Evolutionary conservation across 2,329 filamentous ascomycete species (phyloP).

Genomic region (Beauveria asiatica): DNA sequence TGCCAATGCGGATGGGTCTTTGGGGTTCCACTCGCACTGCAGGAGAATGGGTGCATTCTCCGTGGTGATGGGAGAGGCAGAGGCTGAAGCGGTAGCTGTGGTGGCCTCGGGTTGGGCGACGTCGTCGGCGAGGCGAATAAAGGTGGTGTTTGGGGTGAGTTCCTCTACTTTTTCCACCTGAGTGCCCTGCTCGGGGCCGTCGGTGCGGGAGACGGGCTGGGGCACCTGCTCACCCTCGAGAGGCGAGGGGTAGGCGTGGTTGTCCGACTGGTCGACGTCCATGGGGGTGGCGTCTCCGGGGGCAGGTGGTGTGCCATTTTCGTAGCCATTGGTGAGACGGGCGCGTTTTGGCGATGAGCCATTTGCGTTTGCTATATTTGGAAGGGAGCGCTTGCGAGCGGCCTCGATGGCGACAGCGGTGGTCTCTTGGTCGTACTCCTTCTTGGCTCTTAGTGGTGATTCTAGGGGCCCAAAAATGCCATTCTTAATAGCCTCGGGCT

Average conservation of each 20-base stretch:
- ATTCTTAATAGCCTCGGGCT: conserved; percentile 37
- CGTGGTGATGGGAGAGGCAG: conserved; percentile 25
- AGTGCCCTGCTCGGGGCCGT: conserved; percentile 55
- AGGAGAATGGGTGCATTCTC: conserved; percentile 53
- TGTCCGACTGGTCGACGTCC: conserved; percentile 49
- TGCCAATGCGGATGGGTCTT: conserved; percentile 55
- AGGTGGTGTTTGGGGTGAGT: conserved; percentile 50
- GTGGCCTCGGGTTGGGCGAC: conserved; percentile 25
- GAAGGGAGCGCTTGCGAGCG: conserved; percentile 42
- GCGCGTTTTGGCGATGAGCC: conserved; percentile 51
- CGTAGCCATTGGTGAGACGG: conserved; percentile 54
- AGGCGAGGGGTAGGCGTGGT: conserved; percentile 58
- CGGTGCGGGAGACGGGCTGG: conserved; percentile 46
- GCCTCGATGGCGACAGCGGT: conserved; percentile 31
- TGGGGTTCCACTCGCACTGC: conserved; percentile 62
- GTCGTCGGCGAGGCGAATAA: conserved; percentile 46
- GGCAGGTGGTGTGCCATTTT: conserved; percentile 29
- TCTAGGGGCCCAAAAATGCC: conserved; percentile 51
- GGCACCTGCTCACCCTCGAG: conserved; percentile 48
- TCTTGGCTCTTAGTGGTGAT: conserved; percentile 34
- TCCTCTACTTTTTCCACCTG: conserved; percentile 57
- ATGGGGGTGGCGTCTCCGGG: conserved; percentile 43
- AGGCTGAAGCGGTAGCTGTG: conserved; percentile 20
- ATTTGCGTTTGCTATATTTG: conserved; percentile 44
- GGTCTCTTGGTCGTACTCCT: conserved; percentile 30